Evolutionary conservation across 1,284 basidiomycete genomes (phyloP).

Genomic region (Malassezia furfur): DNA sequence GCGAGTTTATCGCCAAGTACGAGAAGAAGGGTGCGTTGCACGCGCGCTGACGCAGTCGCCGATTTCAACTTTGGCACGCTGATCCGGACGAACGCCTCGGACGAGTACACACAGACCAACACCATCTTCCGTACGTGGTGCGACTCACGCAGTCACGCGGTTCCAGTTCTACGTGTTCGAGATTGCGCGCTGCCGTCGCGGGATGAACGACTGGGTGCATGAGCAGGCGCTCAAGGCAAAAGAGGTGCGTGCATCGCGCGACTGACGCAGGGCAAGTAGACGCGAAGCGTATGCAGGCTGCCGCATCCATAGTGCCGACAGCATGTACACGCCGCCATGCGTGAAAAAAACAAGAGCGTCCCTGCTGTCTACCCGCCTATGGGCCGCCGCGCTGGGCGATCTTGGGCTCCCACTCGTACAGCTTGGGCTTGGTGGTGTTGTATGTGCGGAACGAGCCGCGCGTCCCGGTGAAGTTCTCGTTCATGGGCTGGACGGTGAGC

Average conservation of each 20-base stretch:
- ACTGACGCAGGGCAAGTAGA: background rate
- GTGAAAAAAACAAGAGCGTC: background rate
- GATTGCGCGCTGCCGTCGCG: constrained; percentile 84
- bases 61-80: constrained; percentile 97
- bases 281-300: background rate
- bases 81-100: constrained; percentile 68
- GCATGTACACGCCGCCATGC: background rate
- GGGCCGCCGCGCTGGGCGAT: constrained; percentile 25
- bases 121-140: constrained; percentile 72
- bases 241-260: background rate
- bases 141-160: constrained; percentile 42
- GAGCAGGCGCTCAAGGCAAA: constrained; percentile 38
- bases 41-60: constrained; percentile 52
- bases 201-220: constrained; percentile 73
- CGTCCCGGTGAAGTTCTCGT: constrained; percentile 43
- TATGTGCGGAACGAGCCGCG: constrained; percentile 42
- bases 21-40: constrained; percentile 50
- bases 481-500: constrained; percentile 19
- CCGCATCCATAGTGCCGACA: background rate
- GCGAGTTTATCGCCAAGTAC: constrained; percentile 75
- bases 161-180: constrained; percentile 82
- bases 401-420: constrained; percentile 41
- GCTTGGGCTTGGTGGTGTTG: constrained; percentile 37
- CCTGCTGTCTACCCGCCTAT: background rate
- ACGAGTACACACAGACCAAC: constrained; percentile 84